A percentile compares a stretch with the other conserved stretches of the same genome.
Conservation (phyloP, 306 rosid species). For the Cicer arietinum region DNA sequence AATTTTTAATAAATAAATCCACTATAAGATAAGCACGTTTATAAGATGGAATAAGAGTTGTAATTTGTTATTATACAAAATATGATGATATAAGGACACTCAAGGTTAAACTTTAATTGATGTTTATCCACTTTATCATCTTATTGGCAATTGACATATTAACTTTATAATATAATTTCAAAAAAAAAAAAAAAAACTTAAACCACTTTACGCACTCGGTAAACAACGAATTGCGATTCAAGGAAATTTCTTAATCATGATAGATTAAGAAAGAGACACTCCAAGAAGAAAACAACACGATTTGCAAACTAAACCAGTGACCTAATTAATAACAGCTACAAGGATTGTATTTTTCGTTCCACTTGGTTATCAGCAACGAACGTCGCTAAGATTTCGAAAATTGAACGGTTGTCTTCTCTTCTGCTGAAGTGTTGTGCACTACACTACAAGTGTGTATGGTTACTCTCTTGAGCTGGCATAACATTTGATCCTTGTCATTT, state of each 20-base stretch:
- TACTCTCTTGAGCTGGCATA: constrained; percentile 15
- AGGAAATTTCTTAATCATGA: constrained; percentile 41
- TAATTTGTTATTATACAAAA: no score
- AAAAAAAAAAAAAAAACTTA: not conserved
- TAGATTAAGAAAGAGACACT: constrained; percentile 32
- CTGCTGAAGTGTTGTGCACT: constrained; percentile 3
- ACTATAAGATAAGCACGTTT: no score
- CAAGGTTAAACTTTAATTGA: no score
- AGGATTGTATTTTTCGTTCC: constrained; percentile 27
- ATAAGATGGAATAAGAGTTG: no score
- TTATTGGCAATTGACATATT: not conserved
- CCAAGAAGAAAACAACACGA: constrained; percentile 10
- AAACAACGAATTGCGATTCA: constrained; percentile 42
- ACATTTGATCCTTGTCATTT: constrained; percentile 7
- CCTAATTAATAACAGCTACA: not conserved
- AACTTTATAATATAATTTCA: not conserved
- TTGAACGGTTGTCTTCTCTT: constrained; percentile 23
- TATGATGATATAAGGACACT: no score
- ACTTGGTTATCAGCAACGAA: not conserved
- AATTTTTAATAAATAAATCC: no score
- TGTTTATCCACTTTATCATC: constrained; percentile 17
- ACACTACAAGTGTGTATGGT: constrained; percentile 16
- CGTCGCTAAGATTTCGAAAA: not conserved
- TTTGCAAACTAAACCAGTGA: constrained; percentile 21
- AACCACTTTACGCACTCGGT: constrained; percentile 25